Conservation (phyloP, 805 yeast species). For the Candida nemodendra region DNA sequence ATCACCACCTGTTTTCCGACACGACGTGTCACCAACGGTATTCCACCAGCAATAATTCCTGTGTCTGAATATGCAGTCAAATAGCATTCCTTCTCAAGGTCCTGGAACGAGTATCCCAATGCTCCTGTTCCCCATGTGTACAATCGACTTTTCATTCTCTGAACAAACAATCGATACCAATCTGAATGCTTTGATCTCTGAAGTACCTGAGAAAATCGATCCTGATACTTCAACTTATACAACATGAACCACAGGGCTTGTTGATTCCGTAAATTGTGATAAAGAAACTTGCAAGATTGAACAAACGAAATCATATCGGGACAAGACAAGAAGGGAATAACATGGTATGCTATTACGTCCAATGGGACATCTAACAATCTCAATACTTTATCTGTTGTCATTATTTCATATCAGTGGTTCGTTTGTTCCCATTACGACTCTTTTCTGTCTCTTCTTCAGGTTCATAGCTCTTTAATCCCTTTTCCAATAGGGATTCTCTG, state of each 20-base stretch:
- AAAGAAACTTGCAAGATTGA: conserved; percentile 1
- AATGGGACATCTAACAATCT: conserved; percentile 1
- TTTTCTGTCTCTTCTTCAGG: no score
- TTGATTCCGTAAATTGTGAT: conserved; percentile 4
- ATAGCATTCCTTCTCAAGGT: conserved; percentile 6
- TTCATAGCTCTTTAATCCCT: no score
- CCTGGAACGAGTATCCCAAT: conserved; percentile 22
- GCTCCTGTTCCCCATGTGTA: conserved; percentile 15
- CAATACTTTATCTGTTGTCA: background rate
- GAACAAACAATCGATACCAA: conserved; percentile 7
- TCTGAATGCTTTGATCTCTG: conserved; percentile 2
- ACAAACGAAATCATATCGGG: conserved; percentile 1
- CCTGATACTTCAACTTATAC: conserved; percentile 7
- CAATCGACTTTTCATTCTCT: conserved; percentile 3
- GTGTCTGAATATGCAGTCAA: conserved; percentile 8
- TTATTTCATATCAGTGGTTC: no score
- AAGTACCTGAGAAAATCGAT: conserved; percentile 4
- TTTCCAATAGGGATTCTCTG: background rate
- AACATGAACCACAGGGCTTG: conserved; percentile 4
- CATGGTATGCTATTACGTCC: conserved; percentile 3
- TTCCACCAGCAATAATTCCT: conserved; percentile 11
- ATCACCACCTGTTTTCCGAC: conserved; percentile 8
- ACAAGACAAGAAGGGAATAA: conserved; percentile 2
- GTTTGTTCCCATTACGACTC: no score
- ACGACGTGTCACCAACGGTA: conserved; percentile 8